phyloP scores from a whole-genome alignment of 805 yeast species.

The Saccharomycopsis capsularis region DNA sequence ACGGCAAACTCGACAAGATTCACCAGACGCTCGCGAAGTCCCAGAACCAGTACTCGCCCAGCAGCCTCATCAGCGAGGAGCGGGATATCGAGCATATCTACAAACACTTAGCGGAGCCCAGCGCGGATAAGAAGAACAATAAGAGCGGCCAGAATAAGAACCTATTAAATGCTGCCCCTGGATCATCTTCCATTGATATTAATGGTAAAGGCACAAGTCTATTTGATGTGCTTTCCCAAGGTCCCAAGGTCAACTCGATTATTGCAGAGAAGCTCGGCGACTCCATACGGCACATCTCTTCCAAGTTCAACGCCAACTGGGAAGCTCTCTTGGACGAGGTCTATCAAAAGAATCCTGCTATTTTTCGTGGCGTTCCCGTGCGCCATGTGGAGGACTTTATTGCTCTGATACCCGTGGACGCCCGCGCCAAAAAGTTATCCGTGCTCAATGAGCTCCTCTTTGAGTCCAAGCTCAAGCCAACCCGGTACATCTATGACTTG shows the following conservation, averaged over 20 bases:
- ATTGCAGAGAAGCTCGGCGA: slow-evolving; percentile 36
- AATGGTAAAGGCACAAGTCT: slow-evolving; percentile 8
- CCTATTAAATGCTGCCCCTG: neutral
- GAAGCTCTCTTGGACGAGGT: slow-evolving; percentile 27
- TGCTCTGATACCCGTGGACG: slow-evolving; percentile 31
- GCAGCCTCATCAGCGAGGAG: slow-evolving; percentile 4
- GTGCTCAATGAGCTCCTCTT: slow-evolving; percentile 29
- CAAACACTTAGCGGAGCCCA: neutral
- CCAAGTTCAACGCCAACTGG: slow-evolving; percentile 41
- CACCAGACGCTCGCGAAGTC: neutral
- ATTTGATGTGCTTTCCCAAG: slow-evolving; percentile 26
- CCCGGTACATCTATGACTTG: slow-evolving; percentile 30
- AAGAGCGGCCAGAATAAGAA: neutral
- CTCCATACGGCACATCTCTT: slow-evolving; percentile 34
- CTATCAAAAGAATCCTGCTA: slow-evolving; percentile 28
- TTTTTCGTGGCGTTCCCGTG: slow-evolving; percentile 28
- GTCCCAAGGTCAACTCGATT: slow-evolving; percentile 29
- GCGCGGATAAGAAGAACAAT: neutral
- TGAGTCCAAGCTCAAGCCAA: slow-evolving; percentile 27
- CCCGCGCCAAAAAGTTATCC: slow-evolving; percentile 26
- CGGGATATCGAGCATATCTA: slow-evolving; percentile 11
- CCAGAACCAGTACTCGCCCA: neutral
- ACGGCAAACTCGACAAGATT: neutral
- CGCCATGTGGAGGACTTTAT: slow-evolving; percentile 32
- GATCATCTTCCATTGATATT: neutral